Percentiles rank a stretch among this genome's conserved stretches.
Conservation (phyloP, 192 early-diverging fungal genomes). For the Nowakowskiella sp. region DNA sequence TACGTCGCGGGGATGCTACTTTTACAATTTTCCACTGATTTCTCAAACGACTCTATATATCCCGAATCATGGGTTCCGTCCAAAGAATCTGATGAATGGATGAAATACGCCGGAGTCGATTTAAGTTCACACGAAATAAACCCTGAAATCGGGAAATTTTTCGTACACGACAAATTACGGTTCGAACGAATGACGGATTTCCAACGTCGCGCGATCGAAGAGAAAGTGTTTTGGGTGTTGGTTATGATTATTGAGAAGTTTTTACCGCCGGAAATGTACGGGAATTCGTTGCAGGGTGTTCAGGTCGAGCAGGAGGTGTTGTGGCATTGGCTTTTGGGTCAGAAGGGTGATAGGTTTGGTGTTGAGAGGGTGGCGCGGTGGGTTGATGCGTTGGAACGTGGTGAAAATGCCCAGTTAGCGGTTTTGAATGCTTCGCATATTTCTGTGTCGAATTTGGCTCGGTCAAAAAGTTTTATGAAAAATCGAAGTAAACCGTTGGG, state of each 20-base stretch:
- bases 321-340: conserved; percentile 37
- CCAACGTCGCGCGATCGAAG: conserved; percentile 44
- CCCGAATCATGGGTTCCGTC: no score
- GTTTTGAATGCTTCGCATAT: conserved; percentile 4
- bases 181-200: conserved; percentile 2
- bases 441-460: neutral
- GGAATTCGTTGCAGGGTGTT: conserved; percentile 61
- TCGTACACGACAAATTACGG: no score
- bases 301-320: conserved; percentile 65
- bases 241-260: conserved; percentile 64
- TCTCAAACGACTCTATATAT: no score
- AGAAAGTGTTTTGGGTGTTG: conserved; percentile 72
- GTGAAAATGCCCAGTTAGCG: neutral
- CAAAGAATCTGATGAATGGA: no score
- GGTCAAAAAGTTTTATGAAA: no score
- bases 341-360: conserved; percentile 36
- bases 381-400: conserved; percentile 28
- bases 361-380: conserved; percentile 35
- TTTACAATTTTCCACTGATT: conserved; percentile 43
- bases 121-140: no score
- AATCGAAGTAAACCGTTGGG: conserved; percentile 27
- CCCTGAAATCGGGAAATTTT: no score
- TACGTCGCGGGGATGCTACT: conserved; percentile 68
- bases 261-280: conserved; percentile 68
- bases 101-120: neutral